These are phyloP conservation scores for Perkinsus marinus DNA, from an alignment of 169 alveolate species.

Conservation along the genomic window DNA sequence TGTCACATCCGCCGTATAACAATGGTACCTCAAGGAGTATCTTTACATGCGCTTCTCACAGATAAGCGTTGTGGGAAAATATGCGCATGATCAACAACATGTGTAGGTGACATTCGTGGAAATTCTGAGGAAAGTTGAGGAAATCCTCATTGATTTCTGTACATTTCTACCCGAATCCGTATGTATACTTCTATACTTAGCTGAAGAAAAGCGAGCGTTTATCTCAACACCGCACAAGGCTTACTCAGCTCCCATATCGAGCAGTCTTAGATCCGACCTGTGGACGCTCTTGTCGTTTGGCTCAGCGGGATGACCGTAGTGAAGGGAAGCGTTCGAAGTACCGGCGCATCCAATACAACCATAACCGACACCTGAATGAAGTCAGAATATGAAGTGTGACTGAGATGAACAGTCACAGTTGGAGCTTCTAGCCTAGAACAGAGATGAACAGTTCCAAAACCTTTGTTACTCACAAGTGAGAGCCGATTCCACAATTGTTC, in stretches of 20 bases:
- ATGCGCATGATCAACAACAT: too few species aligned
- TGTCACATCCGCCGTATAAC: conserved; percentile 70
- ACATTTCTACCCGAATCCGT: background rate
- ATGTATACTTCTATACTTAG: background rate
- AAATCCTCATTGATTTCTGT: too few species aligned
- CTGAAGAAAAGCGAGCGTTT: background rate
- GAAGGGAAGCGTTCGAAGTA: conserved; percentile 3
- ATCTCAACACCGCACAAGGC: too few species aligned
- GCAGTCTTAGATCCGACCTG: conserved; percentile 1
- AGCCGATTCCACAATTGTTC: too few species aligned
- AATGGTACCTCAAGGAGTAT: background rate
- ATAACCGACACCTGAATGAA: conserved; percentile 3
- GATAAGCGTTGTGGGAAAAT: too few species aligned
- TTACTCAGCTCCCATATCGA: conserved; percentile 22
- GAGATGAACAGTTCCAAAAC: too few species aligned
- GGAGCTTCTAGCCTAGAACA: too few species aligned
- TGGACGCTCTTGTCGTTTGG: conserved; percentile 1
- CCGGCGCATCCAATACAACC: conserved; percentile 4
- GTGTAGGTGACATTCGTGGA: too few species aligned
- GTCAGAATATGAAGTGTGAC: too few species aligned
- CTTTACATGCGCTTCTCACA: background rate
- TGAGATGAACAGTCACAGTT: too few species aligned
- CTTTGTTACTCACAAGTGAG: too few species aligned
- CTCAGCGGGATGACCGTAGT: conserved; percentile 27
- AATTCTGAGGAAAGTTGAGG: too few species aligned